phyloP scores from a whole-genome alignment of 352 stramenopile genomes.

The Globisporangium nunn region DNA sequence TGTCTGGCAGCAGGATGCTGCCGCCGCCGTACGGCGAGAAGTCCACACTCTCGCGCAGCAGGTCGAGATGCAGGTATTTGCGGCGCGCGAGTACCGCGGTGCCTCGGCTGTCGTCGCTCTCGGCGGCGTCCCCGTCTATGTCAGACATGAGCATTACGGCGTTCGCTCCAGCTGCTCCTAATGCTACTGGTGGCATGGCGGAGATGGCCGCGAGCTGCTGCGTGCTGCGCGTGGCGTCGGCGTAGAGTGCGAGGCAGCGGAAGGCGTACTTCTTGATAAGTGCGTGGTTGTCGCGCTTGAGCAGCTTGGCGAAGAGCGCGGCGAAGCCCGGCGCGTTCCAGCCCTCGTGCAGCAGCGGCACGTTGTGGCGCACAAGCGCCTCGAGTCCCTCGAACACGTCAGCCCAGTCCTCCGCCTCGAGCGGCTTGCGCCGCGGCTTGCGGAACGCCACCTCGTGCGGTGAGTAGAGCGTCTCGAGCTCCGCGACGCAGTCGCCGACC shows the following conservation, averaged over 20 bases:
- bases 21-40: constrained; percentile 82
- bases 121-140: constrained; percentile 37
- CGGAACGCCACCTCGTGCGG: constrained; percentile 78
- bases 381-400: constrained; percentile 85
- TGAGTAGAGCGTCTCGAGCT: constrained; percentile 79
- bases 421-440: constrained; percentile 70
- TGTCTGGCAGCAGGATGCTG: constrained; percentile 71
- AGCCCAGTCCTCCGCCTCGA: constrained; percentile 85
- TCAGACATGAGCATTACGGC: constrained; percentile 38
- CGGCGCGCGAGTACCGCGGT: constrained; percentile 31
- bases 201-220: constrained; percentile 49
- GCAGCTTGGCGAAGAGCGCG: constrained; percentile 78
- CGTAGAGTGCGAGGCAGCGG: constrained; percentile 75
- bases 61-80: constrained; percentile 68
- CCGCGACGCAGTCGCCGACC: constrained; percentile 72
- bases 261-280: constrained; percentile 90
- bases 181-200: constrained; percentile 10
- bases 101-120: constrained; percentile 13
- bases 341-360: constrained; percentile 52
- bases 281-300: constrained; percentile 80
- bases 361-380: constrained; percentile 73
- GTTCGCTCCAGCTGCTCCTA: constrained; percentile 14
- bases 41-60: constrained; percentile 77
- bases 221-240: constrained; percentile 68
- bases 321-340: constrained; percentile 82